Base-by-base conservation (phyloP, 495 filamentous ascomycete genomes). In the Neurospora cerealis region DNA sequence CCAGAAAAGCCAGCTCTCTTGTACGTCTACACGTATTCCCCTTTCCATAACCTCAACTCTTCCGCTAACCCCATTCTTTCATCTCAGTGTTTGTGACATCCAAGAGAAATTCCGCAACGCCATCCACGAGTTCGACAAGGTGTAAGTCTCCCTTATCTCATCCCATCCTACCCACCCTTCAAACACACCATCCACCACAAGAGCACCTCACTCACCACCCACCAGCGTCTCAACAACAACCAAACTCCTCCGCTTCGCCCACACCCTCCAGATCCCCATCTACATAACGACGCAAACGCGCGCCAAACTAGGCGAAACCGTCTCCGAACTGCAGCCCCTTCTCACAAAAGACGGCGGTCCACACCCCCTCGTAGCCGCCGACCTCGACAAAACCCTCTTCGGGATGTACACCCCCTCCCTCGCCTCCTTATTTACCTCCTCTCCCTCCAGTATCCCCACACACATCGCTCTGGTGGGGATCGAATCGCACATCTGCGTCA, bases 401-500 rank as follows among this genome's bases (percentile, higher is more conserved):
- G 93, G 90, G 74, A 99, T 99, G 96, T 86, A 84, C 79, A 79
- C 85, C 8, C 85, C 84, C 4, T 62, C 80, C 11, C 81, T 91
- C 42, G 80, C 85, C 0, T 82, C 84, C 0, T 84, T 87, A 24
- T 81, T 89, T 36, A 80, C 78, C 19, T 78, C 80, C 5, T 69
- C 80, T 2, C n/a, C 71, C 13, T 11, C 19, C 11, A 21, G 70
- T 3, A 24, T 36, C 74, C 39, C 69, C 42, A 60, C 82, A 46
- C 80, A 85, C 38, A 81, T 93, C 28, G 90, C 86, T 13, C 86
- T 95, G 71, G 91, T 96, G 7, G 96, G 96, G 11, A 97, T 99
- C 78, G 96, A 99, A 82, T 87, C 88, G 34, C 96, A 99, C 80
- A 95, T 99, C 78, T 99, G 96, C 83, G 90, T 99, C 4, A 93